Evolutionary conservation across 352 stramenopile species (phyloP).

Genomic region (Globisporangium emineosum): DNA sequence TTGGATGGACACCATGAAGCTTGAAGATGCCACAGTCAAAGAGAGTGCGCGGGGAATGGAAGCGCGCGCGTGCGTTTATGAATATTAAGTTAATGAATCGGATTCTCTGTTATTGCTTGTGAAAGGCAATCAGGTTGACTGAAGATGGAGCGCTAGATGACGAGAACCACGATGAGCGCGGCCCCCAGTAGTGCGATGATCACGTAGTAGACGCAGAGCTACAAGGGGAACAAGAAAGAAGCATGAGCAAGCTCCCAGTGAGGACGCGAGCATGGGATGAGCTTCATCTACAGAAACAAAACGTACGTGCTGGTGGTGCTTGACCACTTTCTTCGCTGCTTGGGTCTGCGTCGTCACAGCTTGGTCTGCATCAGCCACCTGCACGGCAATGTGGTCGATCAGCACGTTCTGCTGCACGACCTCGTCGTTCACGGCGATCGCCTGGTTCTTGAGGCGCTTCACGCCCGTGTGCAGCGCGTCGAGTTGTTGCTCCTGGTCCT

Average conservation of each 20-base stretch:
- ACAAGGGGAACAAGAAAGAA: background rate
- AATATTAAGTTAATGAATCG: background rate
- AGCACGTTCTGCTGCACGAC: slow-evolving; percentile 56
- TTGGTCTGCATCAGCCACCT: slow-evolving; percentile 37
- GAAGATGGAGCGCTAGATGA: slow-evolving; percentile 27
- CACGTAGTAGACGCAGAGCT: slow-evolving; percentile 55
- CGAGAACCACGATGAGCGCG: slow-evolving; percentile 51
- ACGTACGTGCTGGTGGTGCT: slow-evolving; percentile 37
- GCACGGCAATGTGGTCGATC: slow-evolving; percentile 50
- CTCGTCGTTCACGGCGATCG: slow-evolving; percentile 56
- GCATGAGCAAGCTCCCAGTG: too few species aligned
- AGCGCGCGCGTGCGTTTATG: background rate
- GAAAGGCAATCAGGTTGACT: background rate
- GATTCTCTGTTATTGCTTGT: background rate
- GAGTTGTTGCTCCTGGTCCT: slow-evolving; percentile 55
- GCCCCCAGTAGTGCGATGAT: slow-evolving; percentile 49
- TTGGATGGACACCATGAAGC: background rate
- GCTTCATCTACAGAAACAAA: too few species aligned
- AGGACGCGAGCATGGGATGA: too few species aligned
- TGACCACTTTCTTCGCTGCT: slow-evolving; percentile 46
- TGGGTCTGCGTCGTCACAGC: slow-evolving; percentile 49
- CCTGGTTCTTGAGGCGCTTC: slow-evolving; percentile 48
- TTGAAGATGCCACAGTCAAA: background rate
- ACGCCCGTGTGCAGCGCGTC: slow-evolving; percentile 53
- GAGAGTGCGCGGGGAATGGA: background rate